A percentile compares a stretch with the other conserved stretches of the same genome.
These are phyloP conservation scores for Phaeosphaeriaceae sp. DNA, from an alignment of 2,329 filamentous ascomycete species.

Conservation along the genomic window DNA sequence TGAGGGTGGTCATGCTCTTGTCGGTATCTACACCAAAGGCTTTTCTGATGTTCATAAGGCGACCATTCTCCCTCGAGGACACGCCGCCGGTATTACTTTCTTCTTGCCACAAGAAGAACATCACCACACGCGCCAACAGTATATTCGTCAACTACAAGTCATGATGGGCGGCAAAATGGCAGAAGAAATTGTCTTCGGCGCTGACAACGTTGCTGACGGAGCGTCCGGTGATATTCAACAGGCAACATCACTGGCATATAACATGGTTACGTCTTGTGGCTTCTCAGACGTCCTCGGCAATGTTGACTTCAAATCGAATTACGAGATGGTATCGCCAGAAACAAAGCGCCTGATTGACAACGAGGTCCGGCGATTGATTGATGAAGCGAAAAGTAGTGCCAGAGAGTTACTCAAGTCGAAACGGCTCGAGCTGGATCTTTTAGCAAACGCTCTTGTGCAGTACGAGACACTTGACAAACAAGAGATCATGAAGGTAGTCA, in stretches of 20 bases:
- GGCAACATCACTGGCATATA: slow-evolving; percentile 82
- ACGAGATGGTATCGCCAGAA: slow-evolving; percentile 80
- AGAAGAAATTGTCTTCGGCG: slow-evolving; percentile 88
- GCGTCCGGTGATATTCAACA: slow-evolving; percentile 81
- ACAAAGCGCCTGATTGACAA: slow-evolving; percentile 86
- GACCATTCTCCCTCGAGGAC: slow-evolving; percentile 91
- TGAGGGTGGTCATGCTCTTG: slow-evolving; percentile 92
- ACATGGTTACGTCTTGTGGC: slow-evolving; percentile 86
- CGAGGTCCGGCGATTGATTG: slow-evolving; percentile 84
- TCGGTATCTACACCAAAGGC: slow-evolving; percentile 80
- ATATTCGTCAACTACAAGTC: slow-evolving; percentile 79
- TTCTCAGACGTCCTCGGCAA: slow-evolving; percentile 90
- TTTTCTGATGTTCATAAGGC: slow-evolving; percentile 91
- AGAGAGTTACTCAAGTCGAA: slow-evolving; percentile 72
- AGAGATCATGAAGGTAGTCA: slow-evolving; percentile 89
- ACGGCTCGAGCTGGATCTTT: slow-evolving; percentile 82
- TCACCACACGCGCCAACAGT: slow-evolving; percentile 77
- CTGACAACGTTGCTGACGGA: slow-evolving; percentile 90
- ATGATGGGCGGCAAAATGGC: slow-evolving; percentile 86
- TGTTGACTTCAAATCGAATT: slow-evolving; percentile 83
- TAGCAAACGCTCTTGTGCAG: slow-evolving; percentile 88
- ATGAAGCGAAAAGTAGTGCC: slow-evolving; percentile 80
- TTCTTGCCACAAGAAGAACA: slow-evolving; percentile 92
- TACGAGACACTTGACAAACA: slow-evolving; percentile 91
- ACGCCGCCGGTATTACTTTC: slow-evolving; percentile 83